Evolutionary conservation across 169 alveolate genomes (phyloP).

Genomic region (Plasmodium relictum): DNA sequence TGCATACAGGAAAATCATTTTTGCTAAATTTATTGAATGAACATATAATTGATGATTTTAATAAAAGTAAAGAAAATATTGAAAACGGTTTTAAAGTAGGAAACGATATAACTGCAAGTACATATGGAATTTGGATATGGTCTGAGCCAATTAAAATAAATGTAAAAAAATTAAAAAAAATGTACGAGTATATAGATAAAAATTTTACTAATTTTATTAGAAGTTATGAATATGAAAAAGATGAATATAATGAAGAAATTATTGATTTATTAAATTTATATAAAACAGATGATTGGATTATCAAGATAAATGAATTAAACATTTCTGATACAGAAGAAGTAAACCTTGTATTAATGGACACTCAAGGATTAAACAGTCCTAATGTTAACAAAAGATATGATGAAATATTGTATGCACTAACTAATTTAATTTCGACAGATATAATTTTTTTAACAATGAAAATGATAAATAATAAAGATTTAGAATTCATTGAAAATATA

Average conservation of each 20-base stretch:
- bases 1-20: conserved; percentile 87
- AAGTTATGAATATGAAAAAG: conserved; percentile 75
- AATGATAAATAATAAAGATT: conserved; percentile 80
- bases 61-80: conserved; percentile 53
- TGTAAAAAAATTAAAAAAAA: conserved; percentile 50
- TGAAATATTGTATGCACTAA: conserved; percentile 84
- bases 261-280: conserved; percentile 61
- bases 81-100: conserved; percentile 81
- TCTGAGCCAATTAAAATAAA: conserved; percentile 81
- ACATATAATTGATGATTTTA: conserved; percentile 74
- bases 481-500: conserved; percentile 79
- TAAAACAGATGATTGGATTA: conserved; percentile 69
- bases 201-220: conserved; percentile 59
- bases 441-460: conserved; percentile 82
- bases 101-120: conserved; percentile 79
- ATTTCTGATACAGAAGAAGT: conserved; percentile 71
- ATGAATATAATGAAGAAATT: conserved; percentile 77
- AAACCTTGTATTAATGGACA: conserved; percentile 83
- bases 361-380: conserved; percentile 85
- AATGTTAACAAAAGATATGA: conserved; percentile 82
- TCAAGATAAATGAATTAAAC: conserved; percentile 51
- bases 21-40: conserved; percentile 84
- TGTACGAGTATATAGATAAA: conserved; percentile 63
- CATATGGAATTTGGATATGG: conserved; percentile 88
- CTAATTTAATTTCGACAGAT: conserved; percentile 82